Evolutionary conservation across 148 eudicot genomes (phyloP), one percentile per base, ranked within the genome.

Genomic region (Chenopodium berlandieri): DNA sequence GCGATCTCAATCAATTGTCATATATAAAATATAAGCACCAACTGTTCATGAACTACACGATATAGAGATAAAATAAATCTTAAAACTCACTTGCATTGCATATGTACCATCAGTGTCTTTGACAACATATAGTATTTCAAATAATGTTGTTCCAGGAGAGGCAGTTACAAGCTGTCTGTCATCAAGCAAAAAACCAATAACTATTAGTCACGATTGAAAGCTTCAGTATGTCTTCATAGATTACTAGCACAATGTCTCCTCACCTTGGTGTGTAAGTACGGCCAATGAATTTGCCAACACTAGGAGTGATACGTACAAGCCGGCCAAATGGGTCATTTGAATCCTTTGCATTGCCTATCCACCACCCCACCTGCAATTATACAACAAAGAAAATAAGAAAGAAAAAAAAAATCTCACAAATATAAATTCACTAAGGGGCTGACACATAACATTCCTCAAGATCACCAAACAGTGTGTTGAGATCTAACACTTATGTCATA

Each of bases 301-400:
- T 93, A 79, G 99, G 95, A 78, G 97, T 91, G 54, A 97, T 89
- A 68, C 86, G 91, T 72, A 94, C 82, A 84, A 94, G 84, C 85
- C 90, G 90, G 81, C 99, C 99, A 86, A 94, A 92, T 22, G 98
- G 98, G 83, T 97, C 98, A 83, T 88, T 86, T 12, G 97, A 91
- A 87, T 92, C 97, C 78, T 94, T 92, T 44, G 95, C 91, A 88
- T 78, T 90, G 62, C 98, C 99, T 77, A 92, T 91, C 99, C 99
- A 97, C 99, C 98, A 97, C 64, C 99, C 98, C 76, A 94, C 94
- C 99, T 97, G 90, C 62, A 86, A 50, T 64, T 37, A 37, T 37
- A 37, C 4, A 5, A 3, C 40, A 17, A 63, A 5, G 60, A 13
- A 67, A 4, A 25, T 56, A 65, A 48, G 31, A 9, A 5, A 0